Base-by-base conservation (phyloP, 2,329 filamentous ascomycete genomes). In the Zopfia rhizophila region DNA sequence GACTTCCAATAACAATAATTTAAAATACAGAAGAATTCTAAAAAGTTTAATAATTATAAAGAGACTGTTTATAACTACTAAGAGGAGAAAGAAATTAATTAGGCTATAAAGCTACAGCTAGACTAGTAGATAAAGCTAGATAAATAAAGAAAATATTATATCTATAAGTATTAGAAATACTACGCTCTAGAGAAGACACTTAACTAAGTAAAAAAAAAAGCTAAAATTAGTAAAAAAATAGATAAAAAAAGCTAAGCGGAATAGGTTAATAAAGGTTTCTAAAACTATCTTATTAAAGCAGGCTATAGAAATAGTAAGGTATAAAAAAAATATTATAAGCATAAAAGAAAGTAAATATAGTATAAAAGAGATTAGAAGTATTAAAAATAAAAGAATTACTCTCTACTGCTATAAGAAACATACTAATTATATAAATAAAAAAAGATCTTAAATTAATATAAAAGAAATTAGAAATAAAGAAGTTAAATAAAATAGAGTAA, bases 261-360 rank as follows among this genome's bases (percentile, higher is more conserved):
- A 37, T 37, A 18, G 33, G 33, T 37, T 18, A 22, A 18, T 37
- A 37, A 18, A 18, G 18, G 14, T 37, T 37, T 18, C 33, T 18
- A 14, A 37, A 37, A 24, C 33, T 14, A 18, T 16, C 10, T 37
- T 37, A 8, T 37, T 12, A 8, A 16, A 16, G 33, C 33, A 18
- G 33, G 7, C 8, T 8, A 18, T 8, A 37, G 33, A 37, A 22
- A 7, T 37, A 18, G 17, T 37, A 21, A 22, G 18, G 18, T 37
- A 37, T 37, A 22, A 24, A 18, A 18, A 37, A 37, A 16, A 37
- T 37, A 37, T 37, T 14, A 24, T 18, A 37, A 18, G 33, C 33
- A 37, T 18, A 37, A 37, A 37, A 37, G 33, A 18, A 37, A 37
- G 33, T 37, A 16, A 18, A 37, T 19, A 37, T 37, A 16, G 33